phyloP scores from a whole-genome alignment of 306 rosid species.

The Leucaena leucocephala region DNA sequence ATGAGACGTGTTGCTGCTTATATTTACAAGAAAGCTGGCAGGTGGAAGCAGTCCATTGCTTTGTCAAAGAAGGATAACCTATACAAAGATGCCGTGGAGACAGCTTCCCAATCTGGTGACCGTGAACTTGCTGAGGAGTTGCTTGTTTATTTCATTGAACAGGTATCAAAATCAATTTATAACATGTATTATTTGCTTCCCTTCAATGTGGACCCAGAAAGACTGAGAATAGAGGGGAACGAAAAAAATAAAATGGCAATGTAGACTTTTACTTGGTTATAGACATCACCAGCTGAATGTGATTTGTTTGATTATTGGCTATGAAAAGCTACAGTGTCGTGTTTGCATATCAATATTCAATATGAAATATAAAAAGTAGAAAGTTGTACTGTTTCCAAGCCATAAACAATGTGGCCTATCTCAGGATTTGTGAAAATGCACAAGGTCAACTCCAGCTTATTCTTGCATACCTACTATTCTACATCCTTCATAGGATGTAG shows the following conservation, averaged over 20 bases:
- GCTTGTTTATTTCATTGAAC: conserved; percentile 91
- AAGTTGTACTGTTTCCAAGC: background rate
- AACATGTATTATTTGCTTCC: conserved; percentile 6
- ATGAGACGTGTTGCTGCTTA: conserved; percentile 99
- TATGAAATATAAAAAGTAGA: background rate
- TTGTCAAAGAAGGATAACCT: conserved; percentile 98
- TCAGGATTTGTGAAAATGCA: background rate
- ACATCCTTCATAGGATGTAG: conserved; percentile 5
- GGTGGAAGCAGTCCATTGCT: conserved; percentile 99
- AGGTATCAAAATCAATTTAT: conserved; percentile 52
- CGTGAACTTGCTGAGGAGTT: conserved; percentile 98
- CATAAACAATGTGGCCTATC: background rate
- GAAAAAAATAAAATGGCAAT: background rate
- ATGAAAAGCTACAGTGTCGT: conserved; percentile 7
- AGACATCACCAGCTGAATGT: no score
- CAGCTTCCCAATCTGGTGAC: conserved; percentile 98
- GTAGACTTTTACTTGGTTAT: conserved; percentile 1
- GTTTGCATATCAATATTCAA: background rate
- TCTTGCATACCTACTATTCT: background rate
- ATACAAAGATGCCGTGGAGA: conserved; percentile 99
- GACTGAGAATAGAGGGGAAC: background rate
- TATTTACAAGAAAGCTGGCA: conserved; percentile 95
- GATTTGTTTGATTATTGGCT: conserved; percentile 22
- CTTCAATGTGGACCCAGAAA: background rate
- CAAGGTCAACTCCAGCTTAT: background rate